Percentiles rank a stretch among this genome's conserved stretches.
Conservation (phyloP, 495 filamentous ascomycete species). For the Tuber umbilicatum region DNA sequence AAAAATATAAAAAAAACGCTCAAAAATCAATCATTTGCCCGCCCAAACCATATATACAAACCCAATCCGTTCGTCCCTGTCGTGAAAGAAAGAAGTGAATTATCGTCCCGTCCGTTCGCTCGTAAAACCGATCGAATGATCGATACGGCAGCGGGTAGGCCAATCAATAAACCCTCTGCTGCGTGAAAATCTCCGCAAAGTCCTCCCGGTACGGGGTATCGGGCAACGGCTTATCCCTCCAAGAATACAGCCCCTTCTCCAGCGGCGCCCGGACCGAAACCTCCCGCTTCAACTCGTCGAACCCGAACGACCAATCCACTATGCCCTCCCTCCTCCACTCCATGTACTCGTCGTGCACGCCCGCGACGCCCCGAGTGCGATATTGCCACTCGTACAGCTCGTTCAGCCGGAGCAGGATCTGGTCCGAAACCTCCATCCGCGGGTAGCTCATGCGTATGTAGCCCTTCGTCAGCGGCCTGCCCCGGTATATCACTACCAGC, state of each 20-base stretch:
- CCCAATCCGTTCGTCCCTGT: constrained; percentile 1
- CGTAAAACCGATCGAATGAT: neutral
- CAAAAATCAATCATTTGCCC: neutral
- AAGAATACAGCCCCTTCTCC: constrained; percentile 17
- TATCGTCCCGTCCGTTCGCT: neutral
- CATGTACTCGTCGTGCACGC: constrained; percentile 42
- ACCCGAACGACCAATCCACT: constrained; percentile 26
- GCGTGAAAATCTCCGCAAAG: constrained; percentile 19
- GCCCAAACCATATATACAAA: neutral
- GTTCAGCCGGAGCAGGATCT: constrained; percentile 35
- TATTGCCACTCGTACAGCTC: constrained; percentile 36
- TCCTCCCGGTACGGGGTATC: constrained; percentile 26
- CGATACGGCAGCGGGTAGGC: neutral
- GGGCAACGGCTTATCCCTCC: constrained; percentile 26
- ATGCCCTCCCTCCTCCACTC: constrained; percentile 38
- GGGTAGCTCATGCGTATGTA: constrained; percentile 38
- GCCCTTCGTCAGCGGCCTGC: constrained; percentile 37
- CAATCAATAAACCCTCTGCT: constrained; percentile 8
- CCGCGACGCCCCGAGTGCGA: constrained; percentile 31
- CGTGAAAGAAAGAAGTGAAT: neutral
- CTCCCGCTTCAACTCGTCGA: constrained; percentile 30
- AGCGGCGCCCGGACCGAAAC: neutral
- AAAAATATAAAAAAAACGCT: constrained; percentile 2
- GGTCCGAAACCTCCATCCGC: constrained; percentile 31
- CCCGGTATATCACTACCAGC: constrained; percentile 35